A percentile compares a stretch with the other conserved stretches of the same genome.
These are phyloP conservation scores for Globisporangium parvum DNA, from an alignment of 352 stramenopile species.

Conservation along the genomic window DNA sequence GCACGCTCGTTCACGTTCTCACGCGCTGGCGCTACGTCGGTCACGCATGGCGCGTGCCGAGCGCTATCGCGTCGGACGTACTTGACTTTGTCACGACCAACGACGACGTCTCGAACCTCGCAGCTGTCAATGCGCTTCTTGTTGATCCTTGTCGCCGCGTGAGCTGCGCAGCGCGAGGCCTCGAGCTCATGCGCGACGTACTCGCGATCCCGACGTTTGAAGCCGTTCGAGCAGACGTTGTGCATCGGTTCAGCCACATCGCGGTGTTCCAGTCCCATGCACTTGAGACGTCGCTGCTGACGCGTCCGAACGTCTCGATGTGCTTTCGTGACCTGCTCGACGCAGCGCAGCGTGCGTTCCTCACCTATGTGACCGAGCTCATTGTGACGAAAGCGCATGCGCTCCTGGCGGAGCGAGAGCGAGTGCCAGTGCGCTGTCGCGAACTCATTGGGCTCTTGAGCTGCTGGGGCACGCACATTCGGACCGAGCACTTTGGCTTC, in stretches of 20 bases:
- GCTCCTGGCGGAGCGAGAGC: slow-evolving; percentile 3
- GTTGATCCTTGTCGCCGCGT: slow-evolving; percentile 46
- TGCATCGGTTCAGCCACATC: slow-evolving; percentile 43
- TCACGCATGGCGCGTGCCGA: not conserved
- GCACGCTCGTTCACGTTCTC: slow-evolving; percentile 29
- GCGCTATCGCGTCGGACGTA: slow-evolving; percentile 18
- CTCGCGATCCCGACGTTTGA: slow-evolving; percentile 35
- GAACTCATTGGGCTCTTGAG: slow-evolving; percentile 27
- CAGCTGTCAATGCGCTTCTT: slow-evolving; percentile 21
- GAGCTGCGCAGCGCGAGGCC: slow-evolving; percentile 30
- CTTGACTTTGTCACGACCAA: slow-evolving; percentile 29
- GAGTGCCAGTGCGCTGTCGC: not conserved
- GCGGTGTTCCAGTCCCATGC: slow-evolving; percentile 29
- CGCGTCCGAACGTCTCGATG: slow-evolving; percentile 12
- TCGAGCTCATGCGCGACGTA: slow-evolving; percentile 42
- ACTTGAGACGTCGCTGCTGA: slow-evolving; percentile 1
- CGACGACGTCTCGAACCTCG: slow-evolving; percentile 19
- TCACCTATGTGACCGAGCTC: slow-evolving; percentile 28
- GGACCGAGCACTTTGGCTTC: slow-evolving; percentile 37
- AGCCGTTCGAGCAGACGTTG: slow-evolving; percentile 42
- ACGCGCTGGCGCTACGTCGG: slow-evolving; percentile 31
- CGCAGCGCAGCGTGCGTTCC: slow-evolving; percentile 22
- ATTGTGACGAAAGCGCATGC: slow-evolving; percentile 24
- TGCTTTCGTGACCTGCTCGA: slow-evolving; percentile 34
- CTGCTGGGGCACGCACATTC: slow-evolving; percentile 35